Evolutionary conservation across 371 early-diverging fungal genomes (phyloP).

Genomic region (Apophysomyces variabilis): DNA sequence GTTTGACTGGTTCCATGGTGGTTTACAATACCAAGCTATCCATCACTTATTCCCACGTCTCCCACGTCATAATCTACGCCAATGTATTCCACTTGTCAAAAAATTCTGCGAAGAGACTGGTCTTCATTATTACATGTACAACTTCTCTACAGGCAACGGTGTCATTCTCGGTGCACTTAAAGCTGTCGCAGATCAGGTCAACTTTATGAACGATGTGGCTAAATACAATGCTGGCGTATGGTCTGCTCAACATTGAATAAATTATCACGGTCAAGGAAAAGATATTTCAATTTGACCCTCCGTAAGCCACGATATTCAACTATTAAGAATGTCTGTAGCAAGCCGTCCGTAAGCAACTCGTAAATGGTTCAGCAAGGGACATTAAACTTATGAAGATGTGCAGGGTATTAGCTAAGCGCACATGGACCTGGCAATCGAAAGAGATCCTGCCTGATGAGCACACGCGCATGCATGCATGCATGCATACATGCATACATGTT

Average conservation of each 20-base stretch:
- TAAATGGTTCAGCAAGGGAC: too few relatives aligned
- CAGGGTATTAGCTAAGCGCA: too few relatives aligned
- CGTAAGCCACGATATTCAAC: too few relatives aligned
- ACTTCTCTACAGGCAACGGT: slow-evolving; percentile 74
- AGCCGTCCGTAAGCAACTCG: too few relatives aligned
- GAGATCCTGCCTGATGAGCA: too few relatives aligned
- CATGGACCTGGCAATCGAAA: too few relatives aligned
- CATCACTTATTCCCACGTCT: slow-evolving; percentile 96
- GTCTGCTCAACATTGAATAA: slow-evolving; percentile 18
- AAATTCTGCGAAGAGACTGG: slow-evolving; percentile 77
- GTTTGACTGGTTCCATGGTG: slow-evolving; percentile 98
- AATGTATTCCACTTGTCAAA: slow-evolving; percentile 73
- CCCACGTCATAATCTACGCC: slow-evolving; percentile 86
- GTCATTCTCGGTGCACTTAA: slow-evolving; percentile 67
- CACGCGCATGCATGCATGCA: too few relatives aligned
- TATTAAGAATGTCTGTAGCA: too few relatives aligned
- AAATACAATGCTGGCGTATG: slow-evolving; percentile 54
- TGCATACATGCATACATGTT: too few relatives aligned
- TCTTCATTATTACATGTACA: slow-evolving; percentile 69
- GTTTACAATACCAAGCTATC: slow-evolving; percentile 94
- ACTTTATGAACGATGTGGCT: slow-evolving; percentile 63
- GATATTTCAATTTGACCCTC: too few relatives aligned
- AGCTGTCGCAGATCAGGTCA: slow-evolving; percentile 77
- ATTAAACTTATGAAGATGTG: too few relatives aligned
- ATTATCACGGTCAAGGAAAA: too few relatives aligned